These are phyloP conservation scores for Dacryopinax spathularia DNA, from an alignment of 768 basidiomycete species.

Conservation along the genomic window DNA sequence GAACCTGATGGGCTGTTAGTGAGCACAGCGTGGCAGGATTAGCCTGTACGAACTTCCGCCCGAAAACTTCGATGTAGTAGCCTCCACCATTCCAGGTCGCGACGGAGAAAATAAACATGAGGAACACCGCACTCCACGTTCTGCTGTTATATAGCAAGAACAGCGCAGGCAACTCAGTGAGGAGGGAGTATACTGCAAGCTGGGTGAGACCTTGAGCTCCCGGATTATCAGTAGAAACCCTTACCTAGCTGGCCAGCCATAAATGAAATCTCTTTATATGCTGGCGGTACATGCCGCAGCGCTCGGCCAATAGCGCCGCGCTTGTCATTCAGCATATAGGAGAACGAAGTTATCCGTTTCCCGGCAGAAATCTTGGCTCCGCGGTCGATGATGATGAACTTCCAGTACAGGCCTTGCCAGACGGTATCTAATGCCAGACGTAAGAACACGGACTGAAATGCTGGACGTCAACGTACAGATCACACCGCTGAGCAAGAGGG, in stretches of 20 bases:
- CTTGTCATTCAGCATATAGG: conserved; percentile 77
- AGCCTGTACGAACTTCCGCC: conserved; percentile 61
- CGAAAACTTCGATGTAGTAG: conserved; percentile 93
- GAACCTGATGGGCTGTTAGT: conserved; percentile 42
- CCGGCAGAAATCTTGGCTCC: conserved; percentile 83
- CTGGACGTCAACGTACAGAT: conserved; percentile 49
- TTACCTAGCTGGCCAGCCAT: conserved; percentile 72
- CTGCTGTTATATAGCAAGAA: conserved; percentile 70
- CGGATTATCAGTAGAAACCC: conserved; percentile 16
- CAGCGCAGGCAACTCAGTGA: conserved; percentile 77
- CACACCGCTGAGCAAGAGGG: conserved; percentile 62
- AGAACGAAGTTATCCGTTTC: conserved; percentile 79
- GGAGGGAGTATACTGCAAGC: conserved; percentile 55
- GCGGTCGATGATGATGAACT: conserved; percentile 82
- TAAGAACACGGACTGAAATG: background rate
- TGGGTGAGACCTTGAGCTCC: background rate
- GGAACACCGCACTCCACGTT: conserved; percentile 60
- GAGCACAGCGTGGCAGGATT: background rate
- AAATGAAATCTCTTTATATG: conserved; percentile 56
- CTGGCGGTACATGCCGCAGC: conserved; percentile 43
- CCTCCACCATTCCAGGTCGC: conserved; percentile 94
- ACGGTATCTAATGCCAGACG: conserved; percentile 47
- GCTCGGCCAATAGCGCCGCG: conserved; percentile 64
- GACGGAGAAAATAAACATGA: conserved; percentile 67
- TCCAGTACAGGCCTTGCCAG: conserved; percentile 93